These are phyloP conservation scores for Rhizopogon parksii DNA, from an alignment of 1,284 basidiomycete species.

Conservation along the genomic window DNA sequence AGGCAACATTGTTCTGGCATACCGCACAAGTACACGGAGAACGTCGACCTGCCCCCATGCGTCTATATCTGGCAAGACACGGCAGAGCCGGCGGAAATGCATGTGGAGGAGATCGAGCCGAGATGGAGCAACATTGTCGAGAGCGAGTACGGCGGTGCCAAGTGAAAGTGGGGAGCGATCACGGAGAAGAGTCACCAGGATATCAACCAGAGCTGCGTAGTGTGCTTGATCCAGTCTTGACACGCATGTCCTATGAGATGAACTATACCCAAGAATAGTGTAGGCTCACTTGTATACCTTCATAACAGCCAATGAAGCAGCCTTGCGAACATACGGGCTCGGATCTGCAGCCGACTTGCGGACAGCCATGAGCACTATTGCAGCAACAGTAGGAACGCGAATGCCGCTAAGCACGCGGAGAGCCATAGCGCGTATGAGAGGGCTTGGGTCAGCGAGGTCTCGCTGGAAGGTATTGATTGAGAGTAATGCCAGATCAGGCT, in stretches of 20 bases:
- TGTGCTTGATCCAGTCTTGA: slow-evolving; percentile 69
- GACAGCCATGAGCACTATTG: slow-evolving; percentile 82
- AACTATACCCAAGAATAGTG: background rate
- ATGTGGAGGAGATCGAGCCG: slow-evolving; percentile 82
- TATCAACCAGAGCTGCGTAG: slow-evolving; percentile 65
- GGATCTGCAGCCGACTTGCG: slow-evolving; percentile 87
- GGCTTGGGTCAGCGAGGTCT: slow-evolving; percentile 87
- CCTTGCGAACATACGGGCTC: slow-evolving; percentile 91
- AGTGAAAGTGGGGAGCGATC: slow-evolving; percentile 86
- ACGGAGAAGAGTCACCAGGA: slow-evolving; percentile 69
- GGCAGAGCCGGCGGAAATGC: slow-evolving; percentile 83
- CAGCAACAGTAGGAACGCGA: slow-evolving; percentile 80
- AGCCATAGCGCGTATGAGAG: slow-evolving; percentile 91
- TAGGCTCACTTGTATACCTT: slow-evolving; percentile 73
- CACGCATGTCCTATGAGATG: slow-evolving; percentile 2
- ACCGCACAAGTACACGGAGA: slow-evolving; percentile 74
- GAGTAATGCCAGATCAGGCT: slow-evolving; percentile 91
- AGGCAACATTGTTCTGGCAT: slow-evolving; percentile 79
- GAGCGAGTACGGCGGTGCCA: slow-evolving; percentile 82
- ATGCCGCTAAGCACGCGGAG: slow-evolving; percentile 91
- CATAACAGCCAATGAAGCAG: slow-evolving; percentile 83
- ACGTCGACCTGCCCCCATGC: slow-evolving; percentile 93
- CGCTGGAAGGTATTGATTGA: slow-evolving; percentile 99
- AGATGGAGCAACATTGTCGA: slow-evolving; percentile 77
- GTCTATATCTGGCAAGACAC: slow-evolving; percentile 82